Conservation (phyloP, 2,329 filamentous ascomycete species). For the Neofusicoccum cordaticola region DNA sequence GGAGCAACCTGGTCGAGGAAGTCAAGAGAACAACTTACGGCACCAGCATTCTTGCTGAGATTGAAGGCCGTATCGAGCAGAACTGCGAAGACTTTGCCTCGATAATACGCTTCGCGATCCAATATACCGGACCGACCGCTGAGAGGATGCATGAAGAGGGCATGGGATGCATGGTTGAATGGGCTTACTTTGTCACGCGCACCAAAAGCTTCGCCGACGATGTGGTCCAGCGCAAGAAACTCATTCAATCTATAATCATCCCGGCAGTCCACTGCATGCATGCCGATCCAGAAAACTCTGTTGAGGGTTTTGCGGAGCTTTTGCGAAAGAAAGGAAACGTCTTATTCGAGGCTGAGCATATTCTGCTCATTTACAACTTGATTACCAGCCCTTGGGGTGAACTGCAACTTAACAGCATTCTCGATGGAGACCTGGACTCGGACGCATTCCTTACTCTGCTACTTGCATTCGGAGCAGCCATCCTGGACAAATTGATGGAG, state of each 20-base stretch:
- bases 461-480: slow-evolving; percentile 67
- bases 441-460: slow-evolving; percentile 66
- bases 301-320: slow-evolving; percentile 65
- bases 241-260: slow-evolving; percentile 14
- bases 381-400: slow-evolving; percentile 61
- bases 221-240: slow-evolving; percentile 1
- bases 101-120: not conserved
- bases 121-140: not conserved
- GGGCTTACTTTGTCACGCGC: slow-evolving; percentile 16
- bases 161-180: slow-evolving; percentile 13
- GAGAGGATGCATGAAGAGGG: slow-evolving; percentile 12
- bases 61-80: slow-evolving; percentile 4
- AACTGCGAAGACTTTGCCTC: slow-evolving; percentile 8
- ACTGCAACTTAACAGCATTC: slow-evolving; percentile 53
- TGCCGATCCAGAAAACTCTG: slow-evolving; percentile 45
- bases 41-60: not conserved
- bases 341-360: slow-evolving; percentile 58
- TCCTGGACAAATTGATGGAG: slow-evolving; percentile 44
- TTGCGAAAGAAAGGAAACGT: slow-evolving; percentile 62
- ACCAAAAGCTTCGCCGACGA: not conserved
- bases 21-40: slow-evolving; percentile 29
- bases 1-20: slow-evolving; percentile 62
- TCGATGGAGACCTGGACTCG: slow-evolving; percentile 61
- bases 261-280: slow-evolving; percentile 27
- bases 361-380: slow-evolving; percentile 45